phyloP scores from a whole-genome alignment of 345 rosid genomes.

The Eucalyptus polybractea region DNA sequence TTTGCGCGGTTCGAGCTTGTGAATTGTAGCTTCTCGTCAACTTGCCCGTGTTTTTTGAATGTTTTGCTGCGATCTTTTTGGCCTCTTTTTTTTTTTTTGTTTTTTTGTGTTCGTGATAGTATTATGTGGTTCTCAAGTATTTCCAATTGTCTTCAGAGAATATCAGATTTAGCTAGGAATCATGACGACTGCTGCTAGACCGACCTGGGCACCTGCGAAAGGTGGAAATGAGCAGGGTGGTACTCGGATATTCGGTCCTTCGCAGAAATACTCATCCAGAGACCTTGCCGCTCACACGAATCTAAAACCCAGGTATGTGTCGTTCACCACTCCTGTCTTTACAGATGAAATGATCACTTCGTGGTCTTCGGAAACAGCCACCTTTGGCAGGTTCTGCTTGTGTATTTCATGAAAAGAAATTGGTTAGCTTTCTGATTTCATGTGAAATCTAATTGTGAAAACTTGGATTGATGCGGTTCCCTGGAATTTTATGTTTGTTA shows the following conservation, averaged over 20 bases:
- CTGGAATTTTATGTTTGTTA: neutral
- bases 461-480: neutral
- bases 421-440: neutral
- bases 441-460: neutral
- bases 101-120: neutral
- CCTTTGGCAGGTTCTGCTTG: neutral
- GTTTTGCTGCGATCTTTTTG: neutral
- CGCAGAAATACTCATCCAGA: conserved; percentile 93
- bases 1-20: neutral
- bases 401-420: neutral
- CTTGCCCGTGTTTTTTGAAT: neutral
- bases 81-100: fast-evolving
- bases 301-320: conserved; percentile 66
- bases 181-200: conserved; percentile 97
- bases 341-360: neutral
- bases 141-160: neutral
- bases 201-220: conserved; percentile 99
- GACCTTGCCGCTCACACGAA: conserved; percentile 87
- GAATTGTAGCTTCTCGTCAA: neutral
- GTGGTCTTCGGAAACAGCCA: neutral
- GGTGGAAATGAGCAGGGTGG: conserved; percentile 99
- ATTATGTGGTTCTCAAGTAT: neutral
- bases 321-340: neutral
- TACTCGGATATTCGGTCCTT: conserved; percentile 92
- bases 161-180: neutral